Evolutionary conservation across 495 filamentous ascomycete species (phyloP).

Genomic region (Xeromyces bisporus): DNA sequence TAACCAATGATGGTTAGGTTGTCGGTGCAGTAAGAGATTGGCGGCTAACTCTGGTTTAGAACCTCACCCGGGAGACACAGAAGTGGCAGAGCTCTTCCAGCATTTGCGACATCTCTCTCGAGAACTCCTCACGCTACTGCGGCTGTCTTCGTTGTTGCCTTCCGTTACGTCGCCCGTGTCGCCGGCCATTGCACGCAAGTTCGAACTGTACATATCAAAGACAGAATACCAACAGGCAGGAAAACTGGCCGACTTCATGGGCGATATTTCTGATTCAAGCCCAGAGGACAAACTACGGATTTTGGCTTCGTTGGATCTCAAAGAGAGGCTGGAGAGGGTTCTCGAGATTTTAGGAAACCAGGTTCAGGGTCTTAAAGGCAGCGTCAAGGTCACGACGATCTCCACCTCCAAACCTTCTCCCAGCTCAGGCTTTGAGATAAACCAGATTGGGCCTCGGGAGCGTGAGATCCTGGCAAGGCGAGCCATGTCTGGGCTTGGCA

Average conservation of each 20-base stretch:
- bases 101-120: slow-evolving; percentile 66
- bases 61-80: slow-evolving; percentile 33
- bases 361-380: slow-evolving; percentile 64
- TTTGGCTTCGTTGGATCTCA: slow-evolving; percentile 56
- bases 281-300: slow-evolving; percentile 82
- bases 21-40: neutral
- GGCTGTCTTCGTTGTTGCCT: slow-evolving; percentile 62
- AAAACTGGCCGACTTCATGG: slow-evolving; percentile 88
- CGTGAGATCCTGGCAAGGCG: slow-evolving; percentile 35
- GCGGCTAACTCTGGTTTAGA: slow-evolving; percentile 12
- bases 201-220: slow-evolving; percentile 68
- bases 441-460: slow-evolving; percentile 33
- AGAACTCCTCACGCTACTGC: slow-evolving; percentile 63
- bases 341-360: slow-evolving; percentile 68
- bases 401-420: slow-evolving; percentile 40
- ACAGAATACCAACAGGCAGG: slow-evolving; percentile 68
- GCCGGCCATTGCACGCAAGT: slow-evolving; percentile 63
- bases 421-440: slow-evolving; percentile 35
- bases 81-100: slow-evolving; percentile 51
- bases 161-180: slow-evolving; percentile 45
- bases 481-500: slow-evolving; percentile 32
- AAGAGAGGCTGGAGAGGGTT: slow-evolving; percentile 58
- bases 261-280: slow-evolving; percentile 67
- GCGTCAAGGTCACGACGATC: slow-evolving; percentile 58
- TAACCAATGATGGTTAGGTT: neutral